Evolutionary conservation across 192 early-diverging fungal species (phyloP).

Genomic region (Mortierella claussenii): DNA sequence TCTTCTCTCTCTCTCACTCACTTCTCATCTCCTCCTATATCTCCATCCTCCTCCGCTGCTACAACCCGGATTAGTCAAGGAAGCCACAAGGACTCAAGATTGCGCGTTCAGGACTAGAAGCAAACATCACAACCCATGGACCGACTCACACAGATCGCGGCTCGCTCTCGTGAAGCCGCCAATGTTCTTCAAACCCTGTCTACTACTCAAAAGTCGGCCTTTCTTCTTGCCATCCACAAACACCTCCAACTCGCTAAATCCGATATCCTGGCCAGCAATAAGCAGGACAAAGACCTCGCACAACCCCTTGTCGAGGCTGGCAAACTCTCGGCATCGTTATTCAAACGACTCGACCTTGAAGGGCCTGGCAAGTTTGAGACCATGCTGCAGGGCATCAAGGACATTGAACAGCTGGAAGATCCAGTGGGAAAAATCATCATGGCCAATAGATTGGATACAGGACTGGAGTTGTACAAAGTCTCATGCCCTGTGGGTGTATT

Average conservation of each 20-base stretch:
- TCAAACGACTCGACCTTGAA: slow-evolving; percentile 89
- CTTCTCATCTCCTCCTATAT: no score
- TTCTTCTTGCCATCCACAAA: slow-evolving; percentile 75
- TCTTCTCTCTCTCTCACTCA: neutral
- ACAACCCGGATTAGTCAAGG: no score
- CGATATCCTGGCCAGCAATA: slow-evolving; percentile 83
- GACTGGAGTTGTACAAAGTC: slow-evolving; percentile 90
- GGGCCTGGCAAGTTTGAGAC: slow-evolving; percentile 87
- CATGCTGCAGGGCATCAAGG: slow-evolving; percentile 89
- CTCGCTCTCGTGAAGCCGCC: slow-evolving; percentile 76
- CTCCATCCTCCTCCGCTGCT: no score
- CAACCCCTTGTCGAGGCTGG: slow-evolving; percentile 73
- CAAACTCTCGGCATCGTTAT: slow-evolving; percentile 77
- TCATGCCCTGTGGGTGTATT: slow-evolving; percentile 94
- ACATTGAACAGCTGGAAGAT: slow-evolving; percentile 87
- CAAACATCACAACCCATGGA: no score
- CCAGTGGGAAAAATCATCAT: slow-evolving; percentile 85
- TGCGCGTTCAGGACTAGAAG: no score
- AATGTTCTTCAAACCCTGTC: slow-evolving; percentile 75
- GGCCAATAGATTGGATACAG: slow-evolving; percentile 82
- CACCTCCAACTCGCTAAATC: slow-evolving; percentile 71
- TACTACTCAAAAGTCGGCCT: slow-evolving; percentile 79
- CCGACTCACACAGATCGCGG: slow-evolving; percentile 56
- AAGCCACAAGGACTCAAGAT: no score
- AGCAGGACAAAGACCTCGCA: slow-evolving; percentile 76